Evolutionary conservation across 805 yeast species (phyloP).

Genomic region (Tanozyma kutaoensis): DNA sequence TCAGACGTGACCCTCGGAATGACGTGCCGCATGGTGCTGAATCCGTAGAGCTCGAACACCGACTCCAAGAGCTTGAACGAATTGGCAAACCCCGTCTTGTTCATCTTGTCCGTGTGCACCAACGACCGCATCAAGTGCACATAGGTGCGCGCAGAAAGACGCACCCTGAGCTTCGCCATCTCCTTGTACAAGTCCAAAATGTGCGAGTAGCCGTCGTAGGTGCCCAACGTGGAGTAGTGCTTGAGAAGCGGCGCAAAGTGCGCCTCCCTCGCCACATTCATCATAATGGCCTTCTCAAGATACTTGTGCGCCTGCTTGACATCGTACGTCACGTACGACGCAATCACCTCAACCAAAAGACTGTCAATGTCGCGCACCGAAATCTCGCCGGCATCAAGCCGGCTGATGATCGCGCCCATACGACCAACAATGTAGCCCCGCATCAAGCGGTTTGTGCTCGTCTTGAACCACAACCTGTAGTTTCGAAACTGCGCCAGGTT

Average conservation of each 20-base stretch:
- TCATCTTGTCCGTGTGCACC: constrained; percentile 10
- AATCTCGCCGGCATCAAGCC: constrained; percentile 1
- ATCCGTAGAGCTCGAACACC: constrained; percentile 19
- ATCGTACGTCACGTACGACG: constrained; percentile 7
- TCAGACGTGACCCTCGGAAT: constrained; percentile 1
- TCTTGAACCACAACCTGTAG: constrained; percentile 14
- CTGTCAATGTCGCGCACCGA: constrained; percentile 4
- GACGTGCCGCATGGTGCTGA: constrained; percentile 4
- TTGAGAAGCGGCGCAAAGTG: constrained; percentile 18
- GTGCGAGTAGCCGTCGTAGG: constrained; percentile 9
- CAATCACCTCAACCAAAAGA: constrained; percentile 14
- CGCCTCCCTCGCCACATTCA: constrained; percentile 9
- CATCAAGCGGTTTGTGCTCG: constrained; percentile 3
- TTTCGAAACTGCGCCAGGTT: constrained; percentile 16
- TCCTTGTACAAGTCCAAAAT: constrained; percentile 17
- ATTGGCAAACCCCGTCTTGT: constrained; percentile 7
- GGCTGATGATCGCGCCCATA: constrained; percentile 5
- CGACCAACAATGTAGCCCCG: constrained; percentile 3
- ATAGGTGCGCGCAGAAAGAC: constrained; percentile 15
- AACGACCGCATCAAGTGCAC: constrained; percentile 17
- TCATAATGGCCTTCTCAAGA: constrained; percentile 7
- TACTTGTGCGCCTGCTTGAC: constrained; percentile 9
- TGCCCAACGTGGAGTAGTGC: constrained; percentile 6
- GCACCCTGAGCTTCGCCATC: constrained; percentile 15
- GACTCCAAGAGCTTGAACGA: constrained; percentile 10